Conservation (phyloP, 1,284 basidiomycete species). For the Pseudozyma pruni region DNA sequence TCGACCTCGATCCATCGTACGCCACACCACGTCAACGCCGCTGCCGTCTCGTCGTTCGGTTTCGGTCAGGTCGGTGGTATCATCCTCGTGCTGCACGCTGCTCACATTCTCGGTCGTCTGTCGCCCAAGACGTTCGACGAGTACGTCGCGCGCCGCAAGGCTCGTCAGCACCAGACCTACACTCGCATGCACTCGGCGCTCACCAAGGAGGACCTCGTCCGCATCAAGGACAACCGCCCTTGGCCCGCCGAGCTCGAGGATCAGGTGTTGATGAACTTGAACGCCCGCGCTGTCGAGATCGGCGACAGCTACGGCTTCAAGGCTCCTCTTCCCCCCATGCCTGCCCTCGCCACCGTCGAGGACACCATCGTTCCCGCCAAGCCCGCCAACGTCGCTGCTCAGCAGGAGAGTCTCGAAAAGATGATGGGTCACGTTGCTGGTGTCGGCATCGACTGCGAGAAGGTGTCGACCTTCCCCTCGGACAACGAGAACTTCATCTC, state of each 20-base stretch:
- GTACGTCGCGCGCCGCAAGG: constrained; percentile 73
- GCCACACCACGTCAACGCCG: constrained; percentile 60
- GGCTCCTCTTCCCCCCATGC: constrained; percentile 53
- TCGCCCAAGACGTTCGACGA: constrained; percentile 78
- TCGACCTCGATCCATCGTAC: constrained; percentile 81
- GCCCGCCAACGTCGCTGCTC: constrained; percentile 45
- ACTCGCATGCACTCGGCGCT: constrained; percentile 63
- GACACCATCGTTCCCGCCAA: constrained; percentile 45
- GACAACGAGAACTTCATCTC: constrained; percentile 87
- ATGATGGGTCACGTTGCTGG: constrained; percentile 76
- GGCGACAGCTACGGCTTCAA: constrained; percentile 60
- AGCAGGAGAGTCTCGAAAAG: constrained; percentile 51
- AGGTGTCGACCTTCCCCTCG: constrained; percentile 90
- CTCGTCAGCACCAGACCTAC: constrained; percentile 60
- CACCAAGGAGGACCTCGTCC: constrained; percentile 72
- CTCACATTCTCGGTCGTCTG: constrained; percentile 86
- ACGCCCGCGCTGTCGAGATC: constrained; percentile 74
- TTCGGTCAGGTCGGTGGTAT: constrained; percentile 96
- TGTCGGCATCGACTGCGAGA: constrained; percentile 76
- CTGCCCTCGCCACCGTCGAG: constrained; percentile 39
- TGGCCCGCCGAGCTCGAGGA: constrained; percentile 88
- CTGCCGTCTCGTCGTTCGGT: constrained; percentile 85
- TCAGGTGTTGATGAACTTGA: constrained; percentile 88
- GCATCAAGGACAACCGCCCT: constrained; percentile 94
- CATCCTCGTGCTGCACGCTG: constrained; percentile 86